Base-by-base conservation (phyloP, 345 rosid genomes). In the Eucalyptus sp. region DNA sequence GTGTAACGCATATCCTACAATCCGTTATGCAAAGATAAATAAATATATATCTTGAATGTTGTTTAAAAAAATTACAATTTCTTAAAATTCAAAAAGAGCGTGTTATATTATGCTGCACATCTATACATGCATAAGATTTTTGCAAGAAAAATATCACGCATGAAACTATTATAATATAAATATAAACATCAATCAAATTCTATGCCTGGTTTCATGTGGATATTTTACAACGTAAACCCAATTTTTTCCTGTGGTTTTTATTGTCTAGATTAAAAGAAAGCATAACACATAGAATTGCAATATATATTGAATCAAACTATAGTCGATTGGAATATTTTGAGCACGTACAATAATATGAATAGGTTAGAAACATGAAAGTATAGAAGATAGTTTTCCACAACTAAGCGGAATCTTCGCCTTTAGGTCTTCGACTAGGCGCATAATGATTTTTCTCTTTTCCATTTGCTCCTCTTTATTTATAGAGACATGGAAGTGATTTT, bases 121-220 rank as follows among this genome's bases (percentile, higher is more conserved):
- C 16, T 5, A 0, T 27, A 27, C 5, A 27, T 0, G 14, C 29
- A 60, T 60, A 12, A 60, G 0, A 5, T 60, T 60, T 60, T 62
- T 62, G 8, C 8, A 27, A 62, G 68, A 62, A 0, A 60, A 62
- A 27, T 7, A 62, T 62, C 0, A 13, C 2, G 33, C 68, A 62
- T 62, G 27, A 62, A 27, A 12, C 13, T 62, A 29, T 27, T 12
- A 62, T 62, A 27, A 62, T 27, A 62, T 27, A 27, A 13, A 62
- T 62, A 62, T 62, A 29, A 29, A 62, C 68, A 27, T 27, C 31
- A 62, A 62, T 29, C 68, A 29, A 27, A 62, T 62, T 62, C 33
- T 62, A 62, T 27, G 68, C 17, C 0, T 13, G 33, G 68, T 0
- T 29, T 62, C 14, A 5, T 0, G 0, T 60, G 68, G 16, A 6